phyloP scores from a whole-genome alignment of 2,329 filamentous ascomycete species.

The Aspergillus alliaceus region DNA sequence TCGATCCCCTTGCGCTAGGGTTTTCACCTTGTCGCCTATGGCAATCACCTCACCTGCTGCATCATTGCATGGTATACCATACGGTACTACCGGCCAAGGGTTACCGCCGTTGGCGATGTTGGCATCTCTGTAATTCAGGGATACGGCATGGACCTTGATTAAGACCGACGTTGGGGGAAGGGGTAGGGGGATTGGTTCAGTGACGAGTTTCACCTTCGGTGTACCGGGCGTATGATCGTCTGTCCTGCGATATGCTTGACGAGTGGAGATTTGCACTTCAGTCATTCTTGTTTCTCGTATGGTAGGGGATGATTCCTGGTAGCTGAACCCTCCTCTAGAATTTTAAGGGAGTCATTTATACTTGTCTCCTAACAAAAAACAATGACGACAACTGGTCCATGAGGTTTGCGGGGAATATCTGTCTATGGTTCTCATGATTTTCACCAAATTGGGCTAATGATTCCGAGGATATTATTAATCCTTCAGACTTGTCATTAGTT shows the following conservation, averaged over 20 bases:
- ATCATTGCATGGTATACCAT: conserved; percentile 42
- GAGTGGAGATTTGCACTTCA: conserved; percentile 6
- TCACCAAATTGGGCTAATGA: neutral
- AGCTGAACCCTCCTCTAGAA: no score
- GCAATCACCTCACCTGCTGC: conserved; percentile 44
- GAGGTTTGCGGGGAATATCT: neutral
- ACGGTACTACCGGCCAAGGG: conserved; percentile 38
- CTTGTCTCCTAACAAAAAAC: no score
- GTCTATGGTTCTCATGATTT: neutral
- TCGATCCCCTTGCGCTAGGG: conserved; percentile 36
- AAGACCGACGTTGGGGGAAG: conserved; percentile 30
- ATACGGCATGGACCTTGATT: conserved; percentile 22
- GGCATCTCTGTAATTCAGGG: conserved; percentile 27
- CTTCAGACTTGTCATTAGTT: no score
- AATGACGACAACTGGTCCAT: neutral
- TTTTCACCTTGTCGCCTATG: conserved; percentile 36
- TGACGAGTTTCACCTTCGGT: conserved; percentile 35
- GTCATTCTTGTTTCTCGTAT: neutral
- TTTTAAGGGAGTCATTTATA: no score
- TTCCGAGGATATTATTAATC: neutral
- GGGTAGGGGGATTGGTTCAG: conserved; percentile 33
- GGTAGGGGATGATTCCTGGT: neutral
- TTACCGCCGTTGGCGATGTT: conserved; percentile 35
- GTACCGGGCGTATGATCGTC: conserved; percentile 32
- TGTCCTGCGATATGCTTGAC: conserved; percentile 34